Conservation (phyloP, 2,329 filamentous ascomycete species). For the Fusarium annulatum region DNA sequence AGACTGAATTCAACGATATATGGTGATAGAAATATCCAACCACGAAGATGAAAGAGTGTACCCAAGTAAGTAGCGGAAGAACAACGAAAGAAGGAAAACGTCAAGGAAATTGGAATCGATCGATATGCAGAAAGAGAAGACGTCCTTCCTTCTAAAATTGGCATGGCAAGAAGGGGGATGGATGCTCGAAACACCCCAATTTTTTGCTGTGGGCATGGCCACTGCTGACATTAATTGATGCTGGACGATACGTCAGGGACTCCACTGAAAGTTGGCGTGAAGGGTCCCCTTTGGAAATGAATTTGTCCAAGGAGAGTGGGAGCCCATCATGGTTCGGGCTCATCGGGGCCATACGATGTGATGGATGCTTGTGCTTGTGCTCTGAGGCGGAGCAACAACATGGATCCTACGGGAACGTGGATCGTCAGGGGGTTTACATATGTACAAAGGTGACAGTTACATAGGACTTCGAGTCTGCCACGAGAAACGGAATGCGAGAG, state of each 20-base stretch:
- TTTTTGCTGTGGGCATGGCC: constrained; percentile 20
- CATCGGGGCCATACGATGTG: neutral
- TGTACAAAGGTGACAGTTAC: neutral
- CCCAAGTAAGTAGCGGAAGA: neutral
- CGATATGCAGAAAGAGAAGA: neutral
- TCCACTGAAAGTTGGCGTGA: constrained; percentile 20
- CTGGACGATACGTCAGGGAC: constrained; percentile 28
- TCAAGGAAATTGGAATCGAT: neutral
- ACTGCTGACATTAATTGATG: neutral
- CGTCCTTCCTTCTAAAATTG: constrained; percentile 10
- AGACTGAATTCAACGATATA: constrained; percentile 13
- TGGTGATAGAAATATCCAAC: constrained; percentile 3
- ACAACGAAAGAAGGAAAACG: constrained; percentile 5
- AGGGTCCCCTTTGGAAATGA: constrained; percentile 28
- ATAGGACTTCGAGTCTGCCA: neutral
- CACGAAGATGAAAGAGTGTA: constrained; percentile 11
- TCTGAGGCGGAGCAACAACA: constrained; percentile 12
- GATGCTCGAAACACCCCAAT: constrained; percentile 13
- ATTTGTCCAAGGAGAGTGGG: constrained; percentile 17
- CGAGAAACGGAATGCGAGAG: neutral
- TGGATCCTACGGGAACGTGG: constrained; percentile 2
- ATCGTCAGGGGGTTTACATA: constrained; percentile 5
- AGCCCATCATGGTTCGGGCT: constrained; percentile 7
- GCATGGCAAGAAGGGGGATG: constrained; percentile 9
- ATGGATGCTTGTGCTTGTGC: neutral